Base-by-base conservation (phyloP, 2,329 filamentous ascomycete species). In the Penicillium sp. region DNA sequence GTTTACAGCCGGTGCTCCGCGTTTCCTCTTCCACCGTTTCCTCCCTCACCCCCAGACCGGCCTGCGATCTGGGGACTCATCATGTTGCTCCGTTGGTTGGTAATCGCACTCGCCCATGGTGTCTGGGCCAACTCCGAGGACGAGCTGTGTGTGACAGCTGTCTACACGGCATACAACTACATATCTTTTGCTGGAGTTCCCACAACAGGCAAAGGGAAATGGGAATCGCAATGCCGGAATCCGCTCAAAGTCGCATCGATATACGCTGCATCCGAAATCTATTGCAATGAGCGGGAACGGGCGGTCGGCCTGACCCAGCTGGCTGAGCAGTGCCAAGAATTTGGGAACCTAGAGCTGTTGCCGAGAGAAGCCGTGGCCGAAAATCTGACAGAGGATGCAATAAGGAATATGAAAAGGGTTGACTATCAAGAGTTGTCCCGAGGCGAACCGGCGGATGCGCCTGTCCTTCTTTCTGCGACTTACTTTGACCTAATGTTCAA, bases 261-360 rank as follows among this genome's bases (percentile, higher is more conserved):
- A 13, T 76, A 75, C 53, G 73, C 73, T 3, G 66, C 73, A 1
- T 67, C 69, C 1, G 68, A 71, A 4, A 23, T 68, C 1, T 73
- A 73, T 50, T 76, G 74, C 44, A 33, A 43, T 6, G 60, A 72
- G 3, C 58, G 55, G 1, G 67, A 69, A 29, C 66, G 64, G 15
- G 58, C 51, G 0, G 41, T 60, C 2, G 70, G 71, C 3, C 50
- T 73, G 6, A 56, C 65, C 1, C 61, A 64, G 46, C 50, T 70
- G 36, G 60, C 57, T 2, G 23, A 49, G 3, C 43, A 60, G 9
- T 72, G 70, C 19, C 67, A 58, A 5, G 63, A 71, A 21, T 57
- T 61, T 5, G 68, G 65, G 15, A 58, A 69, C 46, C 27, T 66
- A 7, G 61, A 70, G 4, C 51, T 71, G 13, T 59, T 70, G 3